These are phyloP conservation scores for Cryptococcus sp. DNA, from an alignment of 1,284 basidiomycete genomes.

Conservation along the genomic window DNA sequence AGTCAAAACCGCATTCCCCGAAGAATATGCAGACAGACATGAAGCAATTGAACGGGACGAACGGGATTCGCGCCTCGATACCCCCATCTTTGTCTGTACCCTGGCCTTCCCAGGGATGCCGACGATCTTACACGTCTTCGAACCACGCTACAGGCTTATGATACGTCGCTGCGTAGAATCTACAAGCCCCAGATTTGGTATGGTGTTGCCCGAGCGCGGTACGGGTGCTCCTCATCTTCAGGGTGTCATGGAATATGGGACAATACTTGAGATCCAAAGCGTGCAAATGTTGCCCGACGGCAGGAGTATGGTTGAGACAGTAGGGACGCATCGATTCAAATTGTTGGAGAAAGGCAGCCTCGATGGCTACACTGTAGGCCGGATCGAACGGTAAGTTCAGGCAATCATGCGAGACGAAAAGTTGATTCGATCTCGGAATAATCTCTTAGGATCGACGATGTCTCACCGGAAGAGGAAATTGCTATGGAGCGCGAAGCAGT, in stretches of 20 bases:
- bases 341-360: conserved; percentile 75
- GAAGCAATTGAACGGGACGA: conserved; percentile 70
- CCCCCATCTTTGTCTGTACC: conserved; percentile 87
- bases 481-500: conserved; percentile 48
- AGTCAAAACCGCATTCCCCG: conserved; percentile 68
- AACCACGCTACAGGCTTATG: conserved; percentile 91
- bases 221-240: conserved; percentile 39
- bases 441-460: conserved; percentile 59
- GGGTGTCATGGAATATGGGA: conserved; percentile 72
- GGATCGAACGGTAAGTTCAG: conserved; percentile 64
- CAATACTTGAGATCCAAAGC: conserved; percentile 84
- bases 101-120: conserved; percentile 88
- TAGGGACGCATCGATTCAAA: conserved; percentile 80
- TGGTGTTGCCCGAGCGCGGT: conserved; percentile 70
- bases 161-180: conserved; percentile 83
- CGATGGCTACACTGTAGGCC: conserved; percentile 86
- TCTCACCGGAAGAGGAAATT: conserved; percentile 57
- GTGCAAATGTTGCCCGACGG: conserved; percentile 89
- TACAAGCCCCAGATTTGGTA: conserved; percentile 76
- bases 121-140: conserved; percentile 86
- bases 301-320: conserved; percentile 82
- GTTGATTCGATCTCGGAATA: not conserved
- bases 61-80: conserved; percentile 73
- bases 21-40: conserved; percentile 61
- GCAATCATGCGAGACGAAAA: not conserved